Conservation (phyloP, 1,139 yeast species). For the Yamadazyma kanchanaburiensis region DNA sequence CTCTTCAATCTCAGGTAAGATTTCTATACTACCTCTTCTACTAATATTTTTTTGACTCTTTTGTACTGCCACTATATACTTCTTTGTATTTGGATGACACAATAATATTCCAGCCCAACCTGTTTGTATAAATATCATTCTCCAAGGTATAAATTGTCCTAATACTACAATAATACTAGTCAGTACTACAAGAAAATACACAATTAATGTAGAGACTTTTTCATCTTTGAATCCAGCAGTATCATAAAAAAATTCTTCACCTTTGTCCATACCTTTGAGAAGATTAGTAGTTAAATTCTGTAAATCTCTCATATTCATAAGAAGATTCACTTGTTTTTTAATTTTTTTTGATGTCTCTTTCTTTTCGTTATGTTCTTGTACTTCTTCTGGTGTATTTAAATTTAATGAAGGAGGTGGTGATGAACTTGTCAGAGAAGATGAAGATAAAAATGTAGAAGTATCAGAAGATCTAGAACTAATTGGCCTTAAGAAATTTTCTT, state of each 20-base stretch:
- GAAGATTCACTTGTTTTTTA: constrained; percentile 39
- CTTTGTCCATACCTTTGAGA: constrained; percentile 46
- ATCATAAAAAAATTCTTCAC: constrained; percentile 57
- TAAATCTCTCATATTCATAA: constrained; percentile 57
- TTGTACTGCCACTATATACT: constrained; percentile 21
- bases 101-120: constrained; percentile 53
- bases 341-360: constrained; percentile 21
- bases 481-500: constrained; percentile 10
- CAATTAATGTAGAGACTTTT: constrained; percentile 55
- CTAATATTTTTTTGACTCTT: constrained; percentile 10
- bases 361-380: constrained; percentile 13
- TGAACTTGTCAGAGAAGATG: constrained; percentile 3
- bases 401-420: constrained; percentile 3
- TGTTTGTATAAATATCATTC: constrained; percentile 47
- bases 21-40: constrained; percentile 7
- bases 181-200: constrained; percentile 35
- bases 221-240: constrained; percentile 76
- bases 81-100: constrained; percentile 57
- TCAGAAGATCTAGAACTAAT: constrained; percentile 21
- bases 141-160: constrained; percentile 71
- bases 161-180: constrained; percentile 39
- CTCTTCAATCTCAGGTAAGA: constrained; percentile 3
- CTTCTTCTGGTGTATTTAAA: constrained; percentile 12
- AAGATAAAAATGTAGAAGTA: constrained; percentile 11
- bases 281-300: constrained; percentile 62